Evolutionary conservation across 1,284 basidiomycete genomes (phyloP).

Genomic region (Fomitopsis palustris): DNA sequence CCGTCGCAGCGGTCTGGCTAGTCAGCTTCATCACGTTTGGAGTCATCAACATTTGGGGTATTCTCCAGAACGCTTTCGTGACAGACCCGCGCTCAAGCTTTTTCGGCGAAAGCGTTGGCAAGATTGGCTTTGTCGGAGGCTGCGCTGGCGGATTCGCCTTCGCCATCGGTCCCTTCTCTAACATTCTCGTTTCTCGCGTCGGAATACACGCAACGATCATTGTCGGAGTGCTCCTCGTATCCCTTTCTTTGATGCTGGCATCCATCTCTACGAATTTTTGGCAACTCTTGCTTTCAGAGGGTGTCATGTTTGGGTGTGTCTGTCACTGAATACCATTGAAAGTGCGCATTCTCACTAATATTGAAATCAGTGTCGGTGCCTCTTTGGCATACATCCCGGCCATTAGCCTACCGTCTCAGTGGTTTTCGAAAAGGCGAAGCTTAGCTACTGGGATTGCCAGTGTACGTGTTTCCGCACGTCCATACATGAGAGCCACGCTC

Average conservation of each 20-base stretch:
- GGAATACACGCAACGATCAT: constrained; percentile 3
- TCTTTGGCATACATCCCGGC: constrained; percentile 3
- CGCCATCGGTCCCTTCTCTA: constrained; percentile 2
- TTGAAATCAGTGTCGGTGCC: background rate
- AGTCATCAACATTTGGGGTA: constrained; percentile 4
- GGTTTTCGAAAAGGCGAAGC: constrained; percentile 5
- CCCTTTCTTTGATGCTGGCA: constrained; percentile 1
- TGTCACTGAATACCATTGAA: too few relatives aligned
- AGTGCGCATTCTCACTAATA: too few relatives aligned
- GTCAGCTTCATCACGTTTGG: constrained; percentile 5
- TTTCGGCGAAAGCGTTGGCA: background rate
- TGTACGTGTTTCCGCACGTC: background rate
- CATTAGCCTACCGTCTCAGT: constrained; percentile 4
- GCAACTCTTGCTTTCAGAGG: background rate
- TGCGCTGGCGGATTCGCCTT: constrained; percentile 4
- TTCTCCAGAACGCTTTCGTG: constrained; percentile 1
- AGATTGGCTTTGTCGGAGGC: constrained; percentile 5
- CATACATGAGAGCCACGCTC: background rate
- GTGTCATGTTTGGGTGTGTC: too few relatives aligned
- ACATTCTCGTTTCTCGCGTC: background rate
- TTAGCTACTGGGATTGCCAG: background rate
- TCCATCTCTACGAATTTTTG: constrained; percentile 5
- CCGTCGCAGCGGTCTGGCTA: constrained; percentile 3
- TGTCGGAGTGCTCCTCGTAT: constrained; percentile 1
- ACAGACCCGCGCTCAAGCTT: background rate